Evolutionary conservation across 345 rosid species (phyloP).

Genomic region (Physaria fendleri): DNA sequence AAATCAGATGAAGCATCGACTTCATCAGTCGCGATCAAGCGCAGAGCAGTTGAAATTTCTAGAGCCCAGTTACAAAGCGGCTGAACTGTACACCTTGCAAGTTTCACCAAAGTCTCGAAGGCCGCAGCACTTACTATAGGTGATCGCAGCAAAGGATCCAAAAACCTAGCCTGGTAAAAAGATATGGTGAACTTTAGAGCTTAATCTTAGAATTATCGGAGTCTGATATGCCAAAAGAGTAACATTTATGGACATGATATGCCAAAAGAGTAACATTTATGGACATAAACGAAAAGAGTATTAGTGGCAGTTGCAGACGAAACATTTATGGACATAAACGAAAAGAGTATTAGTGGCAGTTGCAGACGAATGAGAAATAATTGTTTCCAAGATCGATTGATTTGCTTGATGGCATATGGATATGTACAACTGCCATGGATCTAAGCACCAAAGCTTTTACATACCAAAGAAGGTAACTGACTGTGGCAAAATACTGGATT

Average conservation of each 20-base stretch:
- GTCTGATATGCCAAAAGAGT: neutral
- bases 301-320: neutral
- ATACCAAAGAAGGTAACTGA: constrained; percentile 81
- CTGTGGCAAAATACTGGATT: constrained; percentile 95
- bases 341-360: neutral
- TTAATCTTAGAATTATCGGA: neutral
- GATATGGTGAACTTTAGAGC: neutral
- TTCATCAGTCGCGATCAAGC: constrained; percentile 58
- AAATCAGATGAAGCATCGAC: constrained; percentile 47
- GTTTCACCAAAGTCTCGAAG: constrained; percentile 76
- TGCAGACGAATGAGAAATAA: neutral
- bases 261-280: neutral
- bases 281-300: neutral
- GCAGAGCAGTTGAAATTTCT: constrained; percentile 90
- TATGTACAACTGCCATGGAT: neutral
- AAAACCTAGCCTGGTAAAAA: constrained; percentile 62
- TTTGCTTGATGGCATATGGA: constrained; percentile 1
- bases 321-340: neutral
- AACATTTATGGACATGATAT: neutral
- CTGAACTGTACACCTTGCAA: constrained; percentile 66
- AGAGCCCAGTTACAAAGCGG: constrained; percentile 93
- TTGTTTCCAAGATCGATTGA: neutral
- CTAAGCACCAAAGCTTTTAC: constrained; percentile 19
- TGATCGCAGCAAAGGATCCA: constrained; percentile 78
- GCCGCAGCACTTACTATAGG: constrained; percentile 73